Evolutionary conservation across 2,329 filamentous ascomycete genomes (phyloP), one percentile per base, ranked within the genome.

Genomic region (Trematosphaeria pertusa): DNA sequence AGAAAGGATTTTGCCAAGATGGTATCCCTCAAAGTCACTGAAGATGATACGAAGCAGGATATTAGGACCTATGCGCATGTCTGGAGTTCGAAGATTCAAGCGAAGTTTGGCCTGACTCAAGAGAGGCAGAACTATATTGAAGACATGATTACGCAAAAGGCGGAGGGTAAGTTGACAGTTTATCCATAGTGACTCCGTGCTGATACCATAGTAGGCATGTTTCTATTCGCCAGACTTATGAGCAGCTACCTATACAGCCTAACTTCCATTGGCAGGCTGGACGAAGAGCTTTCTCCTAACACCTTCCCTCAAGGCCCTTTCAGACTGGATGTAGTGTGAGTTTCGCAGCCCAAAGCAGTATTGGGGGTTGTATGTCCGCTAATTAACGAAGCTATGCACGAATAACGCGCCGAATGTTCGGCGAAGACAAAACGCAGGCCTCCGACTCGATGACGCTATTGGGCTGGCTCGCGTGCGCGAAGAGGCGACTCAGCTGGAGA

Each of bases 391-490:
- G 48, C 3, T 43, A 46, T 22, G 22, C 15, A 48, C 32, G 6
- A 17, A 30, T 17, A 4, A 38, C 8, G 51, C 10, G 18, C 5
- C 24, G 39, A 26, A 32, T 48, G 11, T 21, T 47, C 12, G 45
- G 36, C 12, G n/a, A 18, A 17, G 10, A 11, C 19, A n/a, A n/a
- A 3, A 14, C n/a, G 46, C 28, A 61, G 12, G 69, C 64, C 62
- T 21, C 46, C 0, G 43, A 57, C 34, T 58, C 68, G 0, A 64
- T 59, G 42, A 58, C 50, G 5, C 60, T 78, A 6, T 58, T 78
- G 0, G 61, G 67, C 1, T 76, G 70, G 71, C 56, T 77, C 9
- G 64, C 63, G 4, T 72, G 73, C 36, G 72, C 75, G 1, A 70
- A 67, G 37, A 62, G 75, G 0, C 63, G 72, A 0, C 52, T 78